phyloP scores from a whole-genome alignment of 2,329 filamentous ascomycete species.

The Colletotrichum ledebouriae region DNA sequence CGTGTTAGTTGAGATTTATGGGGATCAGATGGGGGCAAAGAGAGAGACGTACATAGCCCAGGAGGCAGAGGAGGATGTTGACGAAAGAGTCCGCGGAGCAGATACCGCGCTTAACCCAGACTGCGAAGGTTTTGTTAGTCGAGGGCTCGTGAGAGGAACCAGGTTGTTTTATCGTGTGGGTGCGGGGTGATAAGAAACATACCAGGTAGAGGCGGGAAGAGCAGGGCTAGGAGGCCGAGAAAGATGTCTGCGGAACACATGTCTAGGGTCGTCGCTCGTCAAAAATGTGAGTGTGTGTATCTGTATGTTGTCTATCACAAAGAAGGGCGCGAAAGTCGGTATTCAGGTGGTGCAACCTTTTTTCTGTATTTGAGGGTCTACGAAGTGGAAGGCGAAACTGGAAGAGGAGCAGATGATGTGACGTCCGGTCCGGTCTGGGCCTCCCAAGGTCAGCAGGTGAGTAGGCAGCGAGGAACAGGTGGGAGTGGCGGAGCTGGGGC shows the following conservation, averaged over 20 bases:
- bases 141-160: neutral
- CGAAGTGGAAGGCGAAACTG: neutral
- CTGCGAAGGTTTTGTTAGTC: constrained; percentile 62
- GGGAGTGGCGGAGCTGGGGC: constrained; percentile 36
- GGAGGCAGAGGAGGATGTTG: constrained; percentile 89
- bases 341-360: too few species aligned
- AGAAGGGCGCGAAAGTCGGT: neutral
- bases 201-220: constrained; percentile 77
- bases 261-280: neutral
- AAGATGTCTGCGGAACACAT: constrained; percentile 75
- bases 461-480: constrained; percentile 33
- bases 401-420: constrained; percentile 10
- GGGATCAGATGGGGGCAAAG: constrained; percentile 45
- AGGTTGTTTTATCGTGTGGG: neutral
- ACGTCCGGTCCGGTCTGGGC: constrained; percentile 10
- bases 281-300: neutral
- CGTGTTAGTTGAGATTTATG: constrained; percentile 48
- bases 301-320: neutral
- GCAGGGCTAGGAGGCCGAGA: constrained; percentile 72
- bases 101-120: constrained; percentile 96
- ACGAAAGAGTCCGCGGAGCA: constrained; percentile 94
- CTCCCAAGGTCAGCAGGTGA: constrained; percentile 17
- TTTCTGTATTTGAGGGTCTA: constrained; percentile 2
- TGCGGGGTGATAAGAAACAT: constrained; percentile 50
- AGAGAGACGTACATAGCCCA: constrained; percentile 70